Base-by-base conservation (phyloP, 108 stramenopile genomes). In the Cyclotella baltica region DNA sequence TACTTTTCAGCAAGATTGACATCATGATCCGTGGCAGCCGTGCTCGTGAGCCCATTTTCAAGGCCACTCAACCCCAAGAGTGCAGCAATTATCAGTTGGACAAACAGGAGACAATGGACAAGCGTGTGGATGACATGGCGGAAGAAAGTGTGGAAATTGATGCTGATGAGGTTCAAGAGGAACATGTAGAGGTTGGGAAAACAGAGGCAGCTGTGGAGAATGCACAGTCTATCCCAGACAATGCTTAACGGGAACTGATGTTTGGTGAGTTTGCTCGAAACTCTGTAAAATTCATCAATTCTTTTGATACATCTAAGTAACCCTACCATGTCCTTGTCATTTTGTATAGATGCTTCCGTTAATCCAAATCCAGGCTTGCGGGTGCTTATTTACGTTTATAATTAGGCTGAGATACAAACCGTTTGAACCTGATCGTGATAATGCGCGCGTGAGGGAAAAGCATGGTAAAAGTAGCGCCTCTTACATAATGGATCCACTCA, bases 341-440 rank as follows among this genome's bases (percentile, higher is more conserved):
- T 33, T 31, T 31, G n/a, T 23, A 51, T 33, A 51, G 48, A 20
- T 51, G 37, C 38, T 23, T 67, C 67, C 50, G 40, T 50, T 18
- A 33, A 51, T 47, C 63, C 20, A 78, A 55, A 62, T 83, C 62
- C 55, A 73, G 61, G 64, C 75, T 77, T 82, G 79, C 75, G 79
- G 71, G 82, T 78, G 68, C 67, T 64, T 40, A 67, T 65, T 64
- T 40, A 67, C 59, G 62, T 76, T 55, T 47, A 56, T 78, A 58
- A 34, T 61, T 62, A 37, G 76, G 80, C 77, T 83, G 81, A 83
- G 77, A 79, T 69, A 65, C 43, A 65, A 72, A 90, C 88, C 89
- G 89, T 84, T 87, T 38, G 87, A 90, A 90, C 89, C 86, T 90
- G 89, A 90, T 79, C 88, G 73, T 70, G 88, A 70, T 90, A 88